Evolutionary conservation across 169 alveolate species (phyloP).

Genomic region (Eimeria praecox): DNA sequence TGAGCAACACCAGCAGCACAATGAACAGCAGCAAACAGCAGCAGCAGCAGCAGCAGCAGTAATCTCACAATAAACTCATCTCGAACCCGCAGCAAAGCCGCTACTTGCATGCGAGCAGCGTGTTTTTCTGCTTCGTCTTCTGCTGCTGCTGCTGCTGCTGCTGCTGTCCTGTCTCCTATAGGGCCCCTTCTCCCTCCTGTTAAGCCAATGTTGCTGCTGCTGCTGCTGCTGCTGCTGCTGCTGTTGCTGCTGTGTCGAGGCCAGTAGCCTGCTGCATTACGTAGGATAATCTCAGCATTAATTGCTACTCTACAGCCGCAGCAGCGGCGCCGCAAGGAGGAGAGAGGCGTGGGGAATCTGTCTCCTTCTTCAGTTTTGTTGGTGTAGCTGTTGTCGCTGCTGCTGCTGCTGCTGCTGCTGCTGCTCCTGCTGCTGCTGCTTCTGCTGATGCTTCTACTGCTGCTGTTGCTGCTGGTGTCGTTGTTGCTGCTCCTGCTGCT

Average conservation of each 20-base stretch:
- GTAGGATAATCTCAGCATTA: background rate
- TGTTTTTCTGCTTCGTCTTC: background rate
- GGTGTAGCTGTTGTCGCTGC: slow-evolving; percentile 24
- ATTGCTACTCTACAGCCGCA: slow-evolving; percentile 10
- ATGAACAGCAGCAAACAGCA: background rate
- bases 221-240: slow-evolving; percentile 43
- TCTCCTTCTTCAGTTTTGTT: background rate
- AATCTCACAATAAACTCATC: background rate
- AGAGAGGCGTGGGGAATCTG: background rate
- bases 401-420: slow-evolving; percentile 29
- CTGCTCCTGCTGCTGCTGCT: slow-evolving; percentile 37
- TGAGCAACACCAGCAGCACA: slow-evolving; percentile 5
- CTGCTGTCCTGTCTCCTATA: background rate
- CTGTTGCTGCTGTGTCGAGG: slow-evolving; percentile 18
- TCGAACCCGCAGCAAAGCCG: background rate
- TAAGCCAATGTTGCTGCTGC: slow-evolving; percentile 27
- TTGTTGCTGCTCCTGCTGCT: background rate
- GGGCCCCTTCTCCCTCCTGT: background rate
- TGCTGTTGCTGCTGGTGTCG: background rate
- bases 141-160: slow-evolving; percentile 33
- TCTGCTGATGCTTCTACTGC: slow-evolving; percentile 29
- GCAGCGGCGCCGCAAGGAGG: background rate
- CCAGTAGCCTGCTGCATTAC: background rate
- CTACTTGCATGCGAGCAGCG: background rate
- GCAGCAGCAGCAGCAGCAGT: background rate